Evolutionary conservation across 164 flowering plant genomes (phyloP).

Genomic region (Litsea cubeba): DNA sequence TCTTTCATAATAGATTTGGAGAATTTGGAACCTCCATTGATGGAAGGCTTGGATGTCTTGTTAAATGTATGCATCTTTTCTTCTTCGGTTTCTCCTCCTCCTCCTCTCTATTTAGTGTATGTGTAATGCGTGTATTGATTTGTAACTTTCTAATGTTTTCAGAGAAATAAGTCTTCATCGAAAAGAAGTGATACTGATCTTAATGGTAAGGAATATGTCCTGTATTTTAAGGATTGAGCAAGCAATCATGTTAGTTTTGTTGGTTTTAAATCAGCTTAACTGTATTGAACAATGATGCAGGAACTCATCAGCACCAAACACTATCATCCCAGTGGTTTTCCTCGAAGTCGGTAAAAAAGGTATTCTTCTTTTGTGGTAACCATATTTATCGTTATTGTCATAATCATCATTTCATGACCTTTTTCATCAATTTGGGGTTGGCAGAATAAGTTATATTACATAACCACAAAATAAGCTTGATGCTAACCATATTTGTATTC

Average conservation of each 20-base stretch:
- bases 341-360: constrained; percentile 79
- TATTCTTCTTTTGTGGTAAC: constrained; percentile 10
- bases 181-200: constrained; percentile 40
- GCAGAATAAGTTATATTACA: too few species aligned
- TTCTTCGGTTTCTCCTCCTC: not conserved
- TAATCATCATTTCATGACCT: too few species aligned
- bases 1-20: constrained; percentile 24
- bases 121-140: not conserved
- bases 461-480: too few species aligned
- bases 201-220: constrained; percentile 36
- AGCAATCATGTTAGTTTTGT: constrained; percentile 1
- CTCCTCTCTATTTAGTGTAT: not conserved
- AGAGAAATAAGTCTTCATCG: constrained; percentile 52
- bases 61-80: constrained; percentile 46
- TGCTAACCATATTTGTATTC: too few species aligned
- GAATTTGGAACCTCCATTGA: constrained; percentile 32
- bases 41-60: constrained; percentile 75
- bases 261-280: constrained; percentile 4
- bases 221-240: not conserved
- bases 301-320: constrained; percentile 34
- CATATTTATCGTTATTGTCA: not conserved
- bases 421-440: too few species aligned
- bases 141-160: constrained; percentile 7
- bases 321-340: constrained; percentile 72
- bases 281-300: constrained; percentile 30